Evolutionary conservation across 1,139 yeast species (phyloP).

Genomic region (Protomyces pachydermus): DNA sequence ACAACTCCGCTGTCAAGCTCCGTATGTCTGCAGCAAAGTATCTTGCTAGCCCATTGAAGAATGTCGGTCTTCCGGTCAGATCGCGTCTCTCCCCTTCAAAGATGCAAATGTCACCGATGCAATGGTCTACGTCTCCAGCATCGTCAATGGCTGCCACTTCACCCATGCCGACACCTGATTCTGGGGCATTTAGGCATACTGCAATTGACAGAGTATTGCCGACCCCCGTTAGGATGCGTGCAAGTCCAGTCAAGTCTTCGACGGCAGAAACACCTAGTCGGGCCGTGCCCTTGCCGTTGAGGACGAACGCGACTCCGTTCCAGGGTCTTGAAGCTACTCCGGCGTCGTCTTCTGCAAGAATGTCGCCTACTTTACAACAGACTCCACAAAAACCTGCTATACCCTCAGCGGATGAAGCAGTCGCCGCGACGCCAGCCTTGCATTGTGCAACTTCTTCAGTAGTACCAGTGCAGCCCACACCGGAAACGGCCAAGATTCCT

Average conservation of each 20-base stretch:
- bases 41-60: not conserved
- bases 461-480: no score
- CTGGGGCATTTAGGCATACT: no score
- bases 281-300: not conserved
- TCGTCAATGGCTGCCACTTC: not conserved
- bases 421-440: no score
- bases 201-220: no score
- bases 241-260: no score
- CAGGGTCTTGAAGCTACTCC: not conserved
- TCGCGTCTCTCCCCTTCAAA: not conserved
- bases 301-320: not conserved
- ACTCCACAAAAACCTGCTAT: no score
- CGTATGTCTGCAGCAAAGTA: not conserved
- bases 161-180: not conserved
- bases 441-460: no score
- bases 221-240: no score
- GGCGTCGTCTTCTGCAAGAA: not conserved
- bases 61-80: not conserved
- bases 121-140: not conserved
- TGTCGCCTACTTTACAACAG: no score
- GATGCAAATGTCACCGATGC: not conserved
- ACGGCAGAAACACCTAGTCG: no score
- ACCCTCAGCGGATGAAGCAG: no score
- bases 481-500: no score
- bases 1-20: not conserved